These are phyloP conservation scores for Glycine tomentella DNA, from an alignment of 306 rosid species.

Conservation along the genomic window DNA sequence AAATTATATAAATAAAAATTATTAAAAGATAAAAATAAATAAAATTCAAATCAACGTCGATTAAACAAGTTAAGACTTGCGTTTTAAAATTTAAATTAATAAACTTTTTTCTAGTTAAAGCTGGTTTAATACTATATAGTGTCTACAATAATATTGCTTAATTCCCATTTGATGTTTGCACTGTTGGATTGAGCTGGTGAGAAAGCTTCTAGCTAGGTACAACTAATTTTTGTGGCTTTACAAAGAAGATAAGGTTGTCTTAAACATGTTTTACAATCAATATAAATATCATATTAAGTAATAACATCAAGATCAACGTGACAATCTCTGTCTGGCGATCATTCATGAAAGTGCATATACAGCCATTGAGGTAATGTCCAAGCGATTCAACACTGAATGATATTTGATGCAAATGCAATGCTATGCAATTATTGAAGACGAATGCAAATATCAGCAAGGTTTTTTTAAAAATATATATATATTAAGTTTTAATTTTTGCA, in stretches of 20 bases:
- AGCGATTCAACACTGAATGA: neutral
- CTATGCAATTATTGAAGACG: neutral
- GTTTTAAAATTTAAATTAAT: no score
- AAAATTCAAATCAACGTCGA: no score
- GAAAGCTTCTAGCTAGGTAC: neutral
- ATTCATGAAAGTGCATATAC: neutral
- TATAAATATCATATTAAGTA: neutral
- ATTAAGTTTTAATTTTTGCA: no score
- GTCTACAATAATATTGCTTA: no score
- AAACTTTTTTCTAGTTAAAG: neutral
- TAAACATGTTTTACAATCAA: constrained; percentile 16
- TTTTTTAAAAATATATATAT: no score
- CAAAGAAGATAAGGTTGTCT: constrained; percentile 38
- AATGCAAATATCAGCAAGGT: no score
- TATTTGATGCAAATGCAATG: neutral
- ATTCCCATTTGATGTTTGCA: neutral
- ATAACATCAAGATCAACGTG: constrained; percentile 20
- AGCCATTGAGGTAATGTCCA: constrained; percentile 7
- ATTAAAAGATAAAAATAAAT: no score
- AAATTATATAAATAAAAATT: no score
- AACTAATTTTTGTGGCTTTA: neutral
- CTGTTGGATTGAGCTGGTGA: neutral
- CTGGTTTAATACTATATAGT: no score
- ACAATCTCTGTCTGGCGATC: neutral
- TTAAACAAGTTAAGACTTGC: no score